Evolutionary conservation across 768 basidiomycete genomes (phyloP).

Genomic region (Amanita fuliginea): DNA sequence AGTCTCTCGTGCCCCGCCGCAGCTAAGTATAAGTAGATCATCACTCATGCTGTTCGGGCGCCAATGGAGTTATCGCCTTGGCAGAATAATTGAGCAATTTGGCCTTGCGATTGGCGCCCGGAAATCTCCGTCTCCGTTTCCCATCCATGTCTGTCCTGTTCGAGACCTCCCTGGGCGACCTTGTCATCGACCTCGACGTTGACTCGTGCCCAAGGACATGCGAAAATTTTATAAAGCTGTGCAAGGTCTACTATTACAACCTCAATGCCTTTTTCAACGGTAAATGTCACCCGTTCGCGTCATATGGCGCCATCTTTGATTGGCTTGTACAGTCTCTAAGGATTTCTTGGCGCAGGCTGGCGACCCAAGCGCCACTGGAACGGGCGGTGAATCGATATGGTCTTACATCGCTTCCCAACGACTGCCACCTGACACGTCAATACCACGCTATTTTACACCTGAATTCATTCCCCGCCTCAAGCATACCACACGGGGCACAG

Average conservation of each 20-base stretch:
- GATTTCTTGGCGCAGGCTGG: conserved; percentile 95
- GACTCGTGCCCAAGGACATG: conserved; percentile 85
- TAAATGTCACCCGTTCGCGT: conserved; percentile 30
- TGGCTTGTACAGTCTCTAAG: conserved; percentile 63
- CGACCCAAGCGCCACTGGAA: conserved; percentile 93
- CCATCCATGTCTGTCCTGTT: conserved; percentile 82
- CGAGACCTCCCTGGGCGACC: conserved; percentile 94
- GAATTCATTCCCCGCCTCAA: conserved; percentile 75
- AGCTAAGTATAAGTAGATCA: neutral
- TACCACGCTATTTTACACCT: conserved; percentile 80
- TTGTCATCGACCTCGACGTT: conserved; percentile 92
- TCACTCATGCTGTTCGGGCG: neutral
- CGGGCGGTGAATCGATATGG: conserved; percentile 85
- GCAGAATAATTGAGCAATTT: neutral
- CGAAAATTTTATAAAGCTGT: conserved; percentile 95
- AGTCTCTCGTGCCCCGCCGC: too few relatives aligned
- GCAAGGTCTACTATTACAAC: conserved; percentile 96
- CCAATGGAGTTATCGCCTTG: neutral
- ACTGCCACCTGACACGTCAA: conserved; percentile 7
- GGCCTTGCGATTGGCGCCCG: too few relatives aligned
- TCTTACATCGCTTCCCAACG: conserved; percentile 52
- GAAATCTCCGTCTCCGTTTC: neutral
- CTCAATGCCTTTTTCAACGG: conserved; percentile 98
- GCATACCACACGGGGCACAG: conserved; percentile 75
- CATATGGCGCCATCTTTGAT: neutral